These are phyloP conservation scores for Cercospora brassicicola DNA, from an alignment of 2,329 filamentous ascomycete species.

Conservation along the genomic window DNA sequence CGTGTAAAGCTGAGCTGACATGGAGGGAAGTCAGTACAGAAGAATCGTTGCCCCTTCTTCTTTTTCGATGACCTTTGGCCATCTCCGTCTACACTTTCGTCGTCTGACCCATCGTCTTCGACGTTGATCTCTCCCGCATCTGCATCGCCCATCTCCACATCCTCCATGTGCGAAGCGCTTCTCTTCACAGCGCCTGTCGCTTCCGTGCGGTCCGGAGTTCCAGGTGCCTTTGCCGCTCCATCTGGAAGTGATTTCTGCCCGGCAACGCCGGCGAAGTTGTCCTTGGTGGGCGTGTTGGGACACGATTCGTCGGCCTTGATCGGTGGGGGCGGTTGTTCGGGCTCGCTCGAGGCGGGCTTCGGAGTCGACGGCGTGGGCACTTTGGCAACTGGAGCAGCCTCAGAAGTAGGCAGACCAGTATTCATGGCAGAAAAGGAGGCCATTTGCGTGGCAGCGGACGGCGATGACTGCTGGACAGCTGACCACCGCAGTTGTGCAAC, in stretches of 20 bases:
- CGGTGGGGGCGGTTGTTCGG: constrained; percentile 43
- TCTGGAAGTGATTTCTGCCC: constrained; percentile 49
- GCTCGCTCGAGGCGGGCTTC: constrained; percentile 56
- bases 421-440: constrained; percentile 44
- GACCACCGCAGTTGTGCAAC: constrained; percentile 28
- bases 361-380: constrained; percentile 46
- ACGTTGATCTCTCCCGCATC: constrained; percentile 70
- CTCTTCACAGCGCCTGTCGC: constrained; percentile 46
- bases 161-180: constrained; percentile 65
- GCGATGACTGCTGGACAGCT: constrained; percentile 19
- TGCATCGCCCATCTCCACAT: constrained; percentile 71
- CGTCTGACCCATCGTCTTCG: constrained; percentile 58
- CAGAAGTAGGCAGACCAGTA: constrained; percentile 35
- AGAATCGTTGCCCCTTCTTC: constrained; percentile 95
- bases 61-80: constrained; percentile 82
- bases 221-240: constrained; percentile 28
- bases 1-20: constrained; percentile 93
- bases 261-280: constrained; percentile 50
- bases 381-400: constrained; percentile 50
- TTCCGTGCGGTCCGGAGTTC: constrained; percentile 13
- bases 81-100: constrained; percentile 52
- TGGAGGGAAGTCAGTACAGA: constrained; percentile 90
- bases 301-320: constrained; percentile 42
- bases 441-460: constrained; percentile 26
- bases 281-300: constrained; percentile 65